Evolutionary conservation across 768 basidiomycete species (phyloP).

Genomic region (Suillus paluster): DNA sequence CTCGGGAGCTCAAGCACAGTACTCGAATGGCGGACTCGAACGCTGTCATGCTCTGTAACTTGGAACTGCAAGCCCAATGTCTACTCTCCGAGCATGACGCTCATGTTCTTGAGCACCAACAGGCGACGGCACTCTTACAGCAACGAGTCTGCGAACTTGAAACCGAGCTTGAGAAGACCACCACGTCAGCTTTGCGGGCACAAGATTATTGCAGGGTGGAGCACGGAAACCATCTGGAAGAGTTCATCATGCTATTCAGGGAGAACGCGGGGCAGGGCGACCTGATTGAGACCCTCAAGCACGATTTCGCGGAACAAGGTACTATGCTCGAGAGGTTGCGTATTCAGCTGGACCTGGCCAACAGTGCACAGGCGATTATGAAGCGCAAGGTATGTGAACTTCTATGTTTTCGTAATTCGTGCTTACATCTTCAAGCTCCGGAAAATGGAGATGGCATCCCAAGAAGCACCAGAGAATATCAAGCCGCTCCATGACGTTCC

Average conservation of each 20-base stretch:
- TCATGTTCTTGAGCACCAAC: background rate
- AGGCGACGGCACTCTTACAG: background rate
- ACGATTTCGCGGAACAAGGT: too few relatives aligned
- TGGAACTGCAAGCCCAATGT: background rate
- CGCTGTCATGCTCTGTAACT: background rate
- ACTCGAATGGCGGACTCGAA: slow-evolving; percentile 1
- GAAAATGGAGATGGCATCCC: background rate
- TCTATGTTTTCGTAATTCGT: background rate
- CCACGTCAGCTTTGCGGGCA: background rate
- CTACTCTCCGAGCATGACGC: background rate
- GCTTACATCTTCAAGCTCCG: background rate
- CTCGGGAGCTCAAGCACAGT: background rate
- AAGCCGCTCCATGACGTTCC: background rate
- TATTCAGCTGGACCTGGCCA: background rate
- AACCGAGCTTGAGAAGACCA: background rate
- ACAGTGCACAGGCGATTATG: background rate
- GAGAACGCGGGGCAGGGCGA: too few relatives aligned
- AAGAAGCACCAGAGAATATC: background rate
- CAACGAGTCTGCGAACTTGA: background rate
- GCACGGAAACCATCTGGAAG: too few relatives aligned
- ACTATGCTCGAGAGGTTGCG: background rate
- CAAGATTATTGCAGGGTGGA: background rate
- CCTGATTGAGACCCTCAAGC: too few relatives aligned
- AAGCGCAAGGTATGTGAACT: background rate
- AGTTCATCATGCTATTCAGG: too few relatives aligned